phyloP scores from a whole-genome alignment of 192 early-diverging fungal species.

The Diversispora eburnea region DNA sequence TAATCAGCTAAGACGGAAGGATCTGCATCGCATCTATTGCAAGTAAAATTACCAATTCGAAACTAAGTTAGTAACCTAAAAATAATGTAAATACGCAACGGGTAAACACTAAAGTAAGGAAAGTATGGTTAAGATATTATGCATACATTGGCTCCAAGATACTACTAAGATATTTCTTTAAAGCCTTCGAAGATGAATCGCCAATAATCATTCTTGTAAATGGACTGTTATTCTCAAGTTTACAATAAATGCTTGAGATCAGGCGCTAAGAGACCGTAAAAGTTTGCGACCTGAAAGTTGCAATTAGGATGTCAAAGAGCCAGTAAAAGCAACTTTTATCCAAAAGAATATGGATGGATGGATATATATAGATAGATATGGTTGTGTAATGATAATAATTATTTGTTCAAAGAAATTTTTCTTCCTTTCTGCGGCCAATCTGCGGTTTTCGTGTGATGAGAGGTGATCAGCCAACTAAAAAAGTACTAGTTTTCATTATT shows the following conservation, averaged over 20 bases:
- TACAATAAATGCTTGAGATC: not conserved
- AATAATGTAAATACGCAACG: not conserved
- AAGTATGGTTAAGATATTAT: not conserved
- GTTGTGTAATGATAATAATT: no score
- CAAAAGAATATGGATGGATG: no score
- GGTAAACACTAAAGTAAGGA: not conserved
- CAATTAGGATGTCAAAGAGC: no score
- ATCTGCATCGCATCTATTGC: conserved; percentile 59
- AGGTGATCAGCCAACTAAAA: no score
- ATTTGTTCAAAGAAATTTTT: no score
- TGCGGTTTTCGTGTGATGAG: no score
- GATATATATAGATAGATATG: no score
- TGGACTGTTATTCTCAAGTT: not conserved
- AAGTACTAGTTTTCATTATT: no score
- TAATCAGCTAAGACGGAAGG: conserved; percentile 76
- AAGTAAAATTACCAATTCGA: not conserved
- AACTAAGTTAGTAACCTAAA: not conserved
- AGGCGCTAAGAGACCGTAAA: no score
- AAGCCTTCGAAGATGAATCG: conserved; percentile 25
- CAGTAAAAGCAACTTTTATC: no score
- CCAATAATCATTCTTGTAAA: conserved; percentile 17
- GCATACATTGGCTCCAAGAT: conserved; percentile 21
- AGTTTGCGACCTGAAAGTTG: no score
- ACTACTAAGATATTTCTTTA: conserved; percentile 27
- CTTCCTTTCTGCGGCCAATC: no score